Evolutionary conservation across 495 filamentous ascomycete genomes (phyloP).

Genomic region (Penicillium soppii): DNA sequence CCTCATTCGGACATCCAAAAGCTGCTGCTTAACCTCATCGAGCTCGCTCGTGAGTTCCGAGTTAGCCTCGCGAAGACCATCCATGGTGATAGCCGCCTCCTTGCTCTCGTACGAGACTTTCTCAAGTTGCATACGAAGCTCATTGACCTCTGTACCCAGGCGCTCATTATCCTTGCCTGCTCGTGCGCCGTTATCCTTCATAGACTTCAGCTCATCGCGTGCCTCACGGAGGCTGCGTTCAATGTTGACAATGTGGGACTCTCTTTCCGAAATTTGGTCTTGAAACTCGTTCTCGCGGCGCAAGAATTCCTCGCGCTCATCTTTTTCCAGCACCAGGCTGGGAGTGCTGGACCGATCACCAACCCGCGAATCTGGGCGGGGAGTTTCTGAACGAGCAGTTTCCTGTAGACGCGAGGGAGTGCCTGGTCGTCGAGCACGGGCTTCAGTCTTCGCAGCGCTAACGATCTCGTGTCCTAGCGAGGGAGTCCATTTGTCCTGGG

Average conservation of each 20-base stretch:
- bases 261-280: conserved; percentile 91
- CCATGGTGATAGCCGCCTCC: conserved; percentile 96
- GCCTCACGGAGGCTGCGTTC: conserved; percentile 77
- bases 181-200: conserved; percentile 80
- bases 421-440: conserved; percentile 62
- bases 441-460: conserved; percentile 55
- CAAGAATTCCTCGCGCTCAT: conserved; percentile 95
- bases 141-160: conserved; percentile 78
- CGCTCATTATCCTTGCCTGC: conserved; percentile 85
- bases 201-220: conserved; percentile 74
- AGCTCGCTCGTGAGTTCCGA: conserved; percentile 85
- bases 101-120: conserved; percentile 94
- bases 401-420: conserved; percentile 79
- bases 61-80: conserved; percentile 94
- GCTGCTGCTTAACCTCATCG: conserved; percentile 94
- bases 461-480: conserved; percentile 57
- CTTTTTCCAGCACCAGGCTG: conserved; percentile 85
- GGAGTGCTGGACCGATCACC: conserved; percentile 89
- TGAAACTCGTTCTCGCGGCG: conserved; percentile 95
- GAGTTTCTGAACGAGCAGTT: conserved; percentile 54
- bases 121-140: conserved; percentile 93
- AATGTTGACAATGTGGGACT: conserved; percentile 71
- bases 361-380: conserved; percentile 74
- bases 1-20: conserved; percentile 91
- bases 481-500: conserved; percentile 78